Conservation (phyloP, 179 eudicot genomes). For the Vitellaria paradoxa region DNA sequence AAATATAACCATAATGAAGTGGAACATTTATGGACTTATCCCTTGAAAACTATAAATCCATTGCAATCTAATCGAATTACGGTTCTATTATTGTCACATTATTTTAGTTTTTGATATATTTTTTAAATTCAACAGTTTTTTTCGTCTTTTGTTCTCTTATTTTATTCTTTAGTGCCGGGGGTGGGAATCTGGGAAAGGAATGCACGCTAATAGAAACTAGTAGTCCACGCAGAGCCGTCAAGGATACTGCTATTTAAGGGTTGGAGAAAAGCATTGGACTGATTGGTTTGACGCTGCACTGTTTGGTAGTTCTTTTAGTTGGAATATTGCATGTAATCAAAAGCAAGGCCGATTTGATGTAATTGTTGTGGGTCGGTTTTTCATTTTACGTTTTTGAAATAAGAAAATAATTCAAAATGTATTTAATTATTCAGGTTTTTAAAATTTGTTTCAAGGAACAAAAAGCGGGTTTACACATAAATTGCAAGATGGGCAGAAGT, state of each 20-base stretch:
- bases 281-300: background rate
- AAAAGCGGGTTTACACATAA: background rate
- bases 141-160: background rate
- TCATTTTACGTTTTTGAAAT: too few species aligned
- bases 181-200: background rate
- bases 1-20: too few species aligned
- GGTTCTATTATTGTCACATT: too few species aligned
- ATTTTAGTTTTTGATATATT: background rate
- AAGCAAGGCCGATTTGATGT: too few species aligned
- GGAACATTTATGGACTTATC: too few species aligned
- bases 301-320: conserved; percentile 1
- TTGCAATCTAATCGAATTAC: too few species aligned
- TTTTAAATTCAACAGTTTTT: background rate
- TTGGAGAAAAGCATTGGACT: background rate
- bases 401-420: too few species aligned
- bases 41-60: too few species aligned
- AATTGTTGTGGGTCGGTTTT: too few species aligned
- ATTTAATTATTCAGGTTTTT: too few species aligned
- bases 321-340: background rate
- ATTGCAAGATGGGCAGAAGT: background rate
- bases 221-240: too few species aligned
- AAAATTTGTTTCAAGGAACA: too few species aligned
- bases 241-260: background rate
- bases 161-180: background rate
- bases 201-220: background rate